These are phyloP conservation scores for Hanseniaspora gamundiae DNA, from an alignment of 1,139 yeast species.

Conservation along the genomic window DNA sequence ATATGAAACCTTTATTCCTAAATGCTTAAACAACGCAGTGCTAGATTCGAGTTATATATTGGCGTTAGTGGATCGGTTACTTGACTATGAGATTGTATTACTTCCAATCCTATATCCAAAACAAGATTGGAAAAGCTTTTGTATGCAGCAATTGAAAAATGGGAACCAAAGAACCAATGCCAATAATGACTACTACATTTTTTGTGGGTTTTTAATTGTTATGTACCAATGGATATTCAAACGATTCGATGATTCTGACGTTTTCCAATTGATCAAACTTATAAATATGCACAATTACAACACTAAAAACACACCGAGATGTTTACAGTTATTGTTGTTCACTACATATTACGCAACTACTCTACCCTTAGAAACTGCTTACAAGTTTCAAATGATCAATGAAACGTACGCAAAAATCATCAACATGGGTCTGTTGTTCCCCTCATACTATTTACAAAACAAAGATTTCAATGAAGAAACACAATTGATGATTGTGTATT, in stretches of 20 bases:
- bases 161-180: background rate
- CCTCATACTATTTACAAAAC: conserved; percentile 14
- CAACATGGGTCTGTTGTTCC: conserved; percentile 17
- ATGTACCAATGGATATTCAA: conserved; percentile 21
- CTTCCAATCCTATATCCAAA: conserved; percentile 19
- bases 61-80: conserved; percentile 12
- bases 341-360: conserved; percentile 21
- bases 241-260: conserved; percentile 17
- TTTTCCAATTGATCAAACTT: conserved; percentile 19
- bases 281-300: conserved; percentile 12
- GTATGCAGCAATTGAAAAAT: background rate
- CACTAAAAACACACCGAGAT: conserved; percentile 7
- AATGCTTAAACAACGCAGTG: background rate
- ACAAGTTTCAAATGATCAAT: conserved; percentile 14
- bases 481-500: conserved; percentile 13
- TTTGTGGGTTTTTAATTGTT: conserved; percentile 13
- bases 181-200: conserved; percentile 9
- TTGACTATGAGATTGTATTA: conserved; percentile 16
- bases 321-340: conserved; percentile 16
- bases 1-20: background rate
- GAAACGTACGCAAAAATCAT: conserved; percentile 13
- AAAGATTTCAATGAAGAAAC: conserved; percentile 4
- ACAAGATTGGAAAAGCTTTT: conserved; percentile 10
- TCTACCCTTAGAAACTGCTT: conserved; percentile 4
- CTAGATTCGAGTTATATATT: background rate